phyloP scores from a whole-genome alignment of 352 stramenopile species.

The Phytophthora rubi region DNA sequence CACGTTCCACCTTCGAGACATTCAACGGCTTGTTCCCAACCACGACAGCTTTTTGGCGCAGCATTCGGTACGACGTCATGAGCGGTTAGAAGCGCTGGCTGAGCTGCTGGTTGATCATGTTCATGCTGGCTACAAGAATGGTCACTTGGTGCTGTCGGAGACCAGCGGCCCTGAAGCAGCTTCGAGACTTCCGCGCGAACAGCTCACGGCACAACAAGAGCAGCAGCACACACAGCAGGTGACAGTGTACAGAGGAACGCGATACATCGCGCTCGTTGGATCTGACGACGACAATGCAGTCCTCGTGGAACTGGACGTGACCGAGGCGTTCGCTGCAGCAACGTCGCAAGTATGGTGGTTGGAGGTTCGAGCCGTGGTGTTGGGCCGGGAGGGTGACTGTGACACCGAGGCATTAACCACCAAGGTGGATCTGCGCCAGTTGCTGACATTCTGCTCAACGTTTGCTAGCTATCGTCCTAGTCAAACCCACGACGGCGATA shows the following conservation, averaged over 20 bases:
- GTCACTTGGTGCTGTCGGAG: constrained; percentile 66
- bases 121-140: constrained; percentile 74
- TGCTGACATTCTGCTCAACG: constrained; percentile 41
- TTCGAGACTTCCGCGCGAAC: constrained; percentile 19
- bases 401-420: constrained; percentile 16
- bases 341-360: constrained; percentile 73
- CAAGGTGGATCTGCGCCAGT: constrained; percentile 47
- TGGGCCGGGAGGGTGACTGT: constrained; percentile 10
- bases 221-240: constrained; percentile 35
- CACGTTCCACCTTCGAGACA: constrained; percentile 62
- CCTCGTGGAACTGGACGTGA: constrained; percentile 53
- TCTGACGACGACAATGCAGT: not conserved
- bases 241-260: constrained; percentile 60
- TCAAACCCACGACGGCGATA: constrained; percentile 31
- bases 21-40: constrained; percentile 54
- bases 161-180: constrained; percentile 28
- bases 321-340: constrained; percentile 56
- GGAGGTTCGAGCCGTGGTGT: constrained; percentile 49
- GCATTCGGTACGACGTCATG: constrained; percentile 37
- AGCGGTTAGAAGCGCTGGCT: constrained; percentile 50
- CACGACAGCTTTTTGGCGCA: constrained; percentile 38
- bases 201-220: constrained; percentile 24
- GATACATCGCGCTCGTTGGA: constrained; percentile 29
- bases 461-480: constrained; percentile 66
- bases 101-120: constrained; percentile 54